Evolutionary conservation across 345 rosid genomes (phyloP).

Genomic region (Citrus medica): DNA sequence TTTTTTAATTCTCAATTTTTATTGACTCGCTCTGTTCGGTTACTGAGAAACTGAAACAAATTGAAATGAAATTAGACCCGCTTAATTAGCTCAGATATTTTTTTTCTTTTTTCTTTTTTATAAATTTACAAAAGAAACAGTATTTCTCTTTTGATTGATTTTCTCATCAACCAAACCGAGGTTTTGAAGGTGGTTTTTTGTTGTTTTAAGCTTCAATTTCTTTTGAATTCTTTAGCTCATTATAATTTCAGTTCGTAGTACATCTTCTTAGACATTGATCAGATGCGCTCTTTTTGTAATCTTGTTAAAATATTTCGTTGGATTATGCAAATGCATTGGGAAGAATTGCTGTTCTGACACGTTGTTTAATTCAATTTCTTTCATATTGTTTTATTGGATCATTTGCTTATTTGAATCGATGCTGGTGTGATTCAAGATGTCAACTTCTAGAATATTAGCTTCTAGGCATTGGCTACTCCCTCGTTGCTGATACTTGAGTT

Average conservation of each 20-base stretch:
- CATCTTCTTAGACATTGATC: background rate
- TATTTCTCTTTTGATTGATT: background rate
- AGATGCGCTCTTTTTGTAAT: background rate
- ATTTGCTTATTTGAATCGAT: background rate
- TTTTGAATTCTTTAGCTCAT: background rate
- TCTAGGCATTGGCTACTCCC: too few relatives aligned
- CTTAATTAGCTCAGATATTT: background rate
- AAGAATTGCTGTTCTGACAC: background rate
- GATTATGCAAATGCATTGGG: background rate
- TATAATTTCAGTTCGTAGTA: background rate
- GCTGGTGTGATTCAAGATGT: slow-evolving; percentile 11
- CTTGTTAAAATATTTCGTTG: background rate
- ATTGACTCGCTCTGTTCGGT: slow-evolving; percentile 8
- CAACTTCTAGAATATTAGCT: too few relatives aligned
- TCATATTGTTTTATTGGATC: too few relatives aligned
- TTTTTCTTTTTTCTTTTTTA: too few relatives aligned
- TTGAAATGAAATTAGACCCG: background rate
- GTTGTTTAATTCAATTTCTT: background rate
- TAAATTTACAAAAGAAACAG: background rate
- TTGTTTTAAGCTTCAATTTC: background rate
- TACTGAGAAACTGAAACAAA: slow-evolving; percentile 2
- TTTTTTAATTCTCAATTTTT: background rate
- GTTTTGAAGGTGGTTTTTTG: background rate
- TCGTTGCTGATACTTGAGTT: slow-evolving; percentile 7
- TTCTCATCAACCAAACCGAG: background rate